Conservation (phyloP, 2,329 filamentous ascomycete genomes). For the Thielaviopsis populi region DNA sequence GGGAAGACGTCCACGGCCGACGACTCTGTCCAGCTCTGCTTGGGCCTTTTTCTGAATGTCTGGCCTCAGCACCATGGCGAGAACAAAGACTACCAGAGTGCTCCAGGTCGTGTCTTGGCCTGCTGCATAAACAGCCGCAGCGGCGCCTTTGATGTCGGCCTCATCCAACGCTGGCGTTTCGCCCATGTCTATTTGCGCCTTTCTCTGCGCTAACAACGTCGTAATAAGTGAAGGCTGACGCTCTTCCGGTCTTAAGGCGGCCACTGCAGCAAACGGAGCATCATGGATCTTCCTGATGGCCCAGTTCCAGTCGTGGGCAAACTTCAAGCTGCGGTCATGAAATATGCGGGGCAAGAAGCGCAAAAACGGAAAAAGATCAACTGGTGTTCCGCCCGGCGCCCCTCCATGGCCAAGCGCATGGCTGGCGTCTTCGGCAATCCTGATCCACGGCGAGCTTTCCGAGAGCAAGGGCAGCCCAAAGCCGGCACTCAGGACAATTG, state of each 20-base stretch:
- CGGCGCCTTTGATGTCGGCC: constrained; percentile 30
- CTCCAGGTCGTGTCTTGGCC: constrained; percentile 31
- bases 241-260: constrained; percentile 21
- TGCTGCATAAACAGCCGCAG: constrained; percentile 32
- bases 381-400: constrained; percentile 23
- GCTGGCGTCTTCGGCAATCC: constrained; percentile 25
- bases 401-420: constrained; percentile 23
- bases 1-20: constrained; percentile 30
- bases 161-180: constrained; percentile 27
- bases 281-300: constrained; percentile 30
- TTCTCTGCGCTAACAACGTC: constrained; percentile 28
- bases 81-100: constrained; percentile 31
- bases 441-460: constrained; percentile 26
- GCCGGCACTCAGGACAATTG: constrained; percentile 29
- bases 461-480: constrained; percentile 26
- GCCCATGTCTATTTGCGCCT: constrained; percentile 23
- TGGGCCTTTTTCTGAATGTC: constrained; percentile 29
- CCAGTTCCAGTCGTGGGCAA: constrained; percentile 22
- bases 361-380: constrained; percentile 28
- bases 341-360: constrained; percentile 27
- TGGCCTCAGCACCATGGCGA: constrained; percentile 30
- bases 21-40: constrained; percentile 27
- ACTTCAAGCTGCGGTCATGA: constrained; percentile 24
- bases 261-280: constrained; percentile 28
- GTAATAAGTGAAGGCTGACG: constrained; percentile 27